These are phyloP conservation scores for Ophiocordyceps camponoti-floridani DNA, from an alignment of 2,329 filamentous ascomycete species.

Conservation along the genomic window DNA sequence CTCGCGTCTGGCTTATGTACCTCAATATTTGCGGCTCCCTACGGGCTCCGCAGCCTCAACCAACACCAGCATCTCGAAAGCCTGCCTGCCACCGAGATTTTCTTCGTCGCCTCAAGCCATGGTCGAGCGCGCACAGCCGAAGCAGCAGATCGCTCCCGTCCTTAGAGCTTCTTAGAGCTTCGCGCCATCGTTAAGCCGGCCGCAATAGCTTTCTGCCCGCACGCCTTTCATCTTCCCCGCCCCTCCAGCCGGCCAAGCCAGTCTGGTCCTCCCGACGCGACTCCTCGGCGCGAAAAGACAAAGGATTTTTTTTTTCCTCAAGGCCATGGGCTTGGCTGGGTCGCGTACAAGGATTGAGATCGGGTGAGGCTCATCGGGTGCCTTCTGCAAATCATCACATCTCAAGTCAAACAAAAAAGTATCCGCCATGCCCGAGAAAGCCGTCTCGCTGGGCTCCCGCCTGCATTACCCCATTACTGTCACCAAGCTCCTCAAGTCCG, in stretches of 20 bases:
- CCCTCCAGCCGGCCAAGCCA: no score
- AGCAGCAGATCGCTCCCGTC: neutral
- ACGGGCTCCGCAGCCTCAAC: neutral
- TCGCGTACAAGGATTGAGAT: constrained; percentile 12
- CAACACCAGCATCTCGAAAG: neutral
- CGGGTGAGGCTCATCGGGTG: constrained; percentile 12
- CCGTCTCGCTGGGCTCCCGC: constrained; percentile 35
- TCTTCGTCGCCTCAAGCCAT: neutral
- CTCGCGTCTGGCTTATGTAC: neutral
- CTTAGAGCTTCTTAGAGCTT: no score
- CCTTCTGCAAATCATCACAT: neutral
- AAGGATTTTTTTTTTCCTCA: neutral
- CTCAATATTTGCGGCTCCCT: neutral
- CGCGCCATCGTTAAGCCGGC: no score
- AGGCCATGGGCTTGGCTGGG: constrained; percentile 17
- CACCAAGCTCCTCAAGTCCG: constrained; percentile 61
- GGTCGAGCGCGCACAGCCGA: neutral
- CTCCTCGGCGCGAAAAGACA: neutral
- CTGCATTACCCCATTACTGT: constrained; percentile 90
- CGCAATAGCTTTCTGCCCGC: no score
- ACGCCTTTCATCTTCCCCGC: no score
- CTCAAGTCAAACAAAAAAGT: neutral
- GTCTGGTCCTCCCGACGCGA: neutral
- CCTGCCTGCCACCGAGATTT: no score
- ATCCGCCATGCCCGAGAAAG: constrained; percentile 18